These are phyloP conservation scores for Diaporthe sp. DNA, from an alignment of 2,329 filamentous ascomycete species.

Conservation along the genomic window DNA sequence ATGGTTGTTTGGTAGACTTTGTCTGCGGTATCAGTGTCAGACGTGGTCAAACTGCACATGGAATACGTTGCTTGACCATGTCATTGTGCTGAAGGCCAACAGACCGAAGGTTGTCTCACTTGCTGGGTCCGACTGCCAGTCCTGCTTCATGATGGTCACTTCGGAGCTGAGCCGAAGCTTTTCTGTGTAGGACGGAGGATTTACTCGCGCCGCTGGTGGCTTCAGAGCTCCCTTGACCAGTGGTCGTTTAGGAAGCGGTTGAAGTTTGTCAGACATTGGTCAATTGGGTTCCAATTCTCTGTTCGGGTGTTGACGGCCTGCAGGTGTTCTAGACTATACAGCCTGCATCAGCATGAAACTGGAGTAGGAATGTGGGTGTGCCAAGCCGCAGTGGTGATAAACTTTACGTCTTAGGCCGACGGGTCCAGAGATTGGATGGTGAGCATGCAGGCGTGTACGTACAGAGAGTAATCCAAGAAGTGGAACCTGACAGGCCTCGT, in stretches of 20 bases:
- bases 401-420: conserved; percentile 19
- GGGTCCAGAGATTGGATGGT: conserved; percentile 18
- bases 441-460: background rate
- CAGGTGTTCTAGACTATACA: background rate
- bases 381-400: conserved; percentile 8
- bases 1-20: background rate
- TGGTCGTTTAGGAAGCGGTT: conserved; percentile 5
- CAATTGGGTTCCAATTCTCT: background rate
- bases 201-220: background rate
- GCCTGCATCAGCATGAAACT: background rate
- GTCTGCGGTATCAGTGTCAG: background rate
- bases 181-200: conserved; percentile 26
- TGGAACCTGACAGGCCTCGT: background rate
- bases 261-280: conserved; percentile 3
- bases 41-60: background rate
- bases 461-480: background rate
- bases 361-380: background rate
- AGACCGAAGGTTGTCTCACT: background rate
- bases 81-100: background rate
- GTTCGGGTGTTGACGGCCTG: too few species aligned
- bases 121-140: background rate
- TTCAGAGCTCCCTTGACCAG: conserved; percentile 30
- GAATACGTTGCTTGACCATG: background rate
- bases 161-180: conserved; percentile 2
- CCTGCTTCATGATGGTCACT: conserved; percentile 26